These are phyloP conservation scores for Hibiscus trionum DNA, from an alignment of 345 rosid genomes.

Conservation along the genomic window DNA sequence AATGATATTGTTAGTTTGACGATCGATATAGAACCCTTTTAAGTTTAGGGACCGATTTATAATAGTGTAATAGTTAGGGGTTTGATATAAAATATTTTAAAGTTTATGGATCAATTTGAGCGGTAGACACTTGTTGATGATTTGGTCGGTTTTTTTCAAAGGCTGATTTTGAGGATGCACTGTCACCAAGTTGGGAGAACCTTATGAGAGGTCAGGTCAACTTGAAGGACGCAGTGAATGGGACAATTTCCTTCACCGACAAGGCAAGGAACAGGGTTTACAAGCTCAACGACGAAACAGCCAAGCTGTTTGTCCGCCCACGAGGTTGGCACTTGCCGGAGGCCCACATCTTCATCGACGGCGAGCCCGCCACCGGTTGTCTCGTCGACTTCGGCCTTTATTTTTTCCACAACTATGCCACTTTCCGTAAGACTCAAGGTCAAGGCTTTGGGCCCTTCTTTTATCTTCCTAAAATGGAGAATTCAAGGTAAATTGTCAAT, in stretches of 20 bases:
- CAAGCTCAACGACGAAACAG: constrained; percentile 65
- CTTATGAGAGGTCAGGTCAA: constrained; percentile 85
- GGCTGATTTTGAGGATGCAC: constrained; percentile 94
- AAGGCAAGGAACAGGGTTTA: constrained; percentile 71
- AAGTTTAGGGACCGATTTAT: too few species aligned
- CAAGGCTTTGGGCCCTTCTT: constrained; percentile 88
- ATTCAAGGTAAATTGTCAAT: constrained; percentile 47
- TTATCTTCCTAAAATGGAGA: constrained; percentile 95
- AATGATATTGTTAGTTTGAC: too few species aligned
- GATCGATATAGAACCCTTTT: too few species aligned
- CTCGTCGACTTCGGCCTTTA: constrained; percentile 88
- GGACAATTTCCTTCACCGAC: constrained; percentile 70
- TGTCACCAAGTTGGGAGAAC: constrained; percentile 95
- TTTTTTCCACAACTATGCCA: constrained; percentile 67
- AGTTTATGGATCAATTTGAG: too few species aligned
- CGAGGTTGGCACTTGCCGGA: constrained; percentile 95
- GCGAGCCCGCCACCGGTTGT: constrained; percentile 84
- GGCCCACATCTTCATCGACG: constrained; percentile 74
- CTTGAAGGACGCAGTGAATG: constrained; percentile 82
- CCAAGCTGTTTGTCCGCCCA: constrained; percentile 83
- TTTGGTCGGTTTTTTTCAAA: constrained; percentile 7
- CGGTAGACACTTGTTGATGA: not conserved
- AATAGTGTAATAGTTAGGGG: too few species aligned
- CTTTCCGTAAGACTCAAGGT: constrained; percentile 63
- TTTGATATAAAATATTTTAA: too few species aligned